A percentile compares a stretch with the other conserved stretches of the same genome.
These are phyloP conservation scores for Scedosporium minutisporum DNA, from an alignment of 2,329 filamentous ascomycete species.

Conservation along the genomic window DNA sequence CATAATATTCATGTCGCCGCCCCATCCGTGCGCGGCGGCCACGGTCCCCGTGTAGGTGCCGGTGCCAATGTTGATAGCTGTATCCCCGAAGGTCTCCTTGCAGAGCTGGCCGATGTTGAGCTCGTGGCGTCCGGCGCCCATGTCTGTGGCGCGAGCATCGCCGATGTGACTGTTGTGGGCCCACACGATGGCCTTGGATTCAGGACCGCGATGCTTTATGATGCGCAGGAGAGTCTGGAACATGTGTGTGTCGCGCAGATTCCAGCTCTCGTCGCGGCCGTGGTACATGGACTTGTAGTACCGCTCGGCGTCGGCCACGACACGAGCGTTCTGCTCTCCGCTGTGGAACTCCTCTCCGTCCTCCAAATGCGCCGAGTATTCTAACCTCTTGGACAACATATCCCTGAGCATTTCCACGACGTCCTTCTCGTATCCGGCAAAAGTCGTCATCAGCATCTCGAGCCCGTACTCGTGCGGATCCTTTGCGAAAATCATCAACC, in stretches of 20 bases:
- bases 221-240: slow-evolving; percentile 35
- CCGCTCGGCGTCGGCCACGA: slow-evolving; percentile 37
- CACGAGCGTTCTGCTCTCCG: slow-evolving; percentile 38
- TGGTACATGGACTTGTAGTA: slow-evolving; percentile 45
- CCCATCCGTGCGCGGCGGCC: slow-evolving; percentile 40
- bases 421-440: slow-evolving; percentile 33
- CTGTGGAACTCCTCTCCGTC: slow-evolving; percentile 38
- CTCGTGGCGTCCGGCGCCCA: slow-evolving; percentile 34
- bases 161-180: slow-evolving; percentile 45
- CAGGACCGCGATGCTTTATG: slow-evolving; percentile 26
- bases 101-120: slow-evolving; percentile 46
- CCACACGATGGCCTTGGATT: slow-evolving; percentile 38
- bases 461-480: slow-evolving; percentile 39
- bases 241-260: slow-evolving; percentile 42
- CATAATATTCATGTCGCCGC: slow-evolving; percentile 40
- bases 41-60: slow-evolving; percentile 41
- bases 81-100: slow-evolving; percentile 28
- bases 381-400: slow-evolving; percentile 29
- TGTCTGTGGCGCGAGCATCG: slow-evolving; percentile 41
- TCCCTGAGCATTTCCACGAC: slow-evolving; percentile 35
- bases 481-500: slow-evolving; percentile 36
- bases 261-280: slow-evolving; percentile 37
- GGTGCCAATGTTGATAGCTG: slow-evolving; percentile 24
- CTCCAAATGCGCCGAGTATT: slow-evolving; percentile 23
- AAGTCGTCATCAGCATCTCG: slow-evolving; percentile 22